phyloP scores from a whole-genome alignment of 306 rosid species.

The Medicago truncatula region MtrunA17r5.0-ANR NC_053042.1:42123501-42124000 shows the following conservation, averaged over 20 bases:
- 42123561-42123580: conserved; percentile 99
- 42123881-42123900: conserved; percentile 4
- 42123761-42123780: background rate
- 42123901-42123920: background rate
- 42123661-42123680: conserved; percentile 1
- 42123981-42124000: background rate
- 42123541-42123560: conserved; percentile 92
- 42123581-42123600: conserved; percentile 48
- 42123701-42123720: conserved; percentile 7
- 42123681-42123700: background rate
- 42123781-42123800: background rate
- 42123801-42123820: conserved; percentile 15
- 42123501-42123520: conserved; percentile 77
- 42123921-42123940: background rate
- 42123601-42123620: background rate
- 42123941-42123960: background rate
- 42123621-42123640: conserved; percentile 26
- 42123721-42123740: conserved; percentile 21
- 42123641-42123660: conserved; percentile 11
- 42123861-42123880: background rate
- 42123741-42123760: conserved; percentile 1
- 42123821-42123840: background rate
- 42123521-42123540: conserved; percentile 79
- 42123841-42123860: conserved; percentile 1
- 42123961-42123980: conserved; percentile 4